Base-by-base conservation (phyloP, 75 land plant genomes). In the Cupressus sempervirens region DNA sequence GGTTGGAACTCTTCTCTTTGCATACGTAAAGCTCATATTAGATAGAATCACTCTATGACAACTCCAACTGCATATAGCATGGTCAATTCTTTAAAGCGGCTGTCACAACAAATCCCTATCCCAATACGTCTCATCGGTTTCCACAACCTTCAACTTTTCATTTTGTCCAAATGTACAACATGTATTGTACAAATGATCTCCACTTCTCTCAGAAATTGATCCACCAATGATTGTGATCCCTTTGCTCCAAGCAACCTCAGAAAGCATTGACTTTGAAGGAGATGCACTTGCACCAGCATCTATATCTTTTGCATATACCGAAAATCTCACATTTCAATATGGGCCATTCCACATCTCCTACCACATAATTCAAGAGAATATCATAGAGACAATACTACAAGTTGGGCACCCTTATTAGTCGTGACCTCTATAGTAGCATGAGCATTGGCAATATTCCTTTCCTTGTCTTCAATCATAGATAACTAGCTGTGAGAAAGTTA, bases 281-380 rank as follows among this genome's bases (percentile, higher is more conserved):
- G 98, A 91, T 5, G 90, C 88, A 86, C 90, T 88, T 70, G 40
- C 82, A 82, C 94, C 97, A 62, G 91, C 90, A 91, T 90, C 92
- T 83, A 94, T 90, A 84, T 96, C 92, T 85, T 96, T 95, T 15
- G 98, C 94, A 87, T 93, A 95, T 26, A 86, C 89, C 40, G 94
- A 91, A 83, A 96, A 91, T 86, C 91, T 92, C 30, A 87, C 94
- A 86, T 87, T 90, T 79, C 94, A 94, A 86, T 93, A 96, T 53
- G 98, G 98, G 86, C 96, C 89, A 72, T 93, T 94, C 98, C 96
- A 96, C 87, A 96, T 93, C 89, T 96, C 98, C 96, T 96, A 84
- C 36, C 53, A 52, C 50, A 48, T 6, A 79, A 87, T 65, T 29
- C 83, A 50, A 7, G 26, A 53, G 30, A 82, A 38, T 32, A 35